Evolutionary conservation across 305 asterid species (phyloP).

Genomic region (Fraxinus xanthoxyloides): DNA sequence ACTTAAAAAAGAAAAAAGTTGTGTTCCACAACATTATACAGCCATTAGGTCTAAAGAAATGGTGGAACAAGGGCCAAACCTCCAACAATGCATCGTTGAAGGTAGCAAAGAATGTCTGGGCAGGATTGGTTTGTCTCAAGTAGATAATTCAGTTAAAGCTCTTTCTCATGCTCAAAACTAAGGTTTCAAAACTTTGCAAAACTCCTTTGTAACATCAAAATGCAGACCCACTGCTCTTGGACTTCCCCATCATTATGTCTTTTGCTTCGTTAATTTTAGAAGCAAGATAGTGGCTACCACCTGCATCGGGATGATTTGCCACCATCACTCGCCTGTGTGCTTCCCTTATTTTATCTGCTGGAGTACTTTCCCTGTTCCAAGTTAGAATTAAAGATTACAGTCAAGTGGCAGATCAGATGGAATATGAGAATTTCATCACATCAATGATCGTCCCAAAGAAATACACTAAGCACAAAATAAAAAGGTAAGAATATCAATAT

Average conservation of each 20-base stretch:
- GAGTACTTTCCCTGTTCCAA: slow-evolving; percentile 65
- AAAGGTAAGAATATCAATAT: neutral
- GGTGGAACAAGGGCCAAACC: neutral
- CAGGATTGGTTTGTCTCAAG: neutral
- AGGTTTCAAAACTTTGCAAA: slow-evolving; percentile 24
- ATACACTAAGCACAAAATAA: neutral
- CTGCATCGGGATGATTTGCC: slow-evolving; percentile 95
- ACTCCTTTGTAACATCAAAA: slow-evolving; percentile 36
- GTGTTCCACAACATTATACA: slow-evolving; percentile 16
- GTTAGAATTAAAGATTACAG: neutral
- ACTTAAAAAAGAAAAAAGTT: neutral
- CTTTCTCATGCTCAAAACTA: slow-evolving; percentile 10
- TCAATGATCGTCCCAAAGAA: neutral
- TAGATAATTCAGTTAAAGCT: neutral
- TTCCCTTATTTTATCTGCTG: slow-evolving; percentile 72
- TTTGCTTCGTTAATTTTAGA: slow-evolving; percentile 89
- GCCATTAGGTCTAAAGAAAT: neutral
- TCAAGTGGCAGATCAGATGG: neutral
- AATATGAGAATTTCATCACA: neutral
- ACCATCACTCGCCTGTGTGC: slow-evolving; percentile 91
- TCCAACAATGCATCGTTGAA: slow-evolving; percentile 17
- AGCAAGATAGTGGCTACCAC: slow-evolving; percentile 92
- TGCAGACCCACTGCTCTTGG: slow-evolving; percentile 61
- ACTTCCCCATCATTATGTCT: slow-evolving; percentile 65
- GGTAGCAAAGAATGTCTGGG: neutral